Percentiles rank a stretch among this genome's conserved stretches.
Evolutionary conservation across 177 flowering plant species (phyloP).

Genomic region (Vitis hybrid): DNA sequence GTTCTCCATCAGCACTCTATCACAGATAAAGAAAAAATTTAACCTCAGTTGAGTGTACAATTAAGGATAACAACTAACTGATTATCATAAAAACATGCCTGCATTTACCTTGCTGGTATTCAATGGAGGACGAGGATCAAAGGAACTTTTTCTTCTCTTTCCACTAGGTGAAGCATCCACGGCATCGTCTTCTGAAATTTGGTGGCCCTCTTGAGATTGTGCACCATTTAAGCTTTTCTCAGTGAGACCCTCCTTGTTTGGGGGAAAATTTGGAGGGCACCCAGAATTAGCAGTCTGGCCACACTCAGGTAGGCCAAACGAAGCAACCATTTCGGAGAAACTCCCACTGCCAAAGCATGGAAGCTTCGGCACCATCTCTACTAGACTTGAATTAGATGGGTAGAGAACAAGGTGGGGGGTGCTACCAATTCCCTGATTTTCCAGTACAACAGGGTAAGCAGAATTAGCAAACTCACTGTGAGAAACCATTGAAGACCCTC

Average conservation of each 20-base stretch:
- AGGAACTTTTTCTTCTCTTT: constrained; percentile 61
- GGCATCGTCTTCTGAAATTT: constrained; percentile 33
- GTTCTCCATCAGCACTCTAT: constrained; percentile 48
- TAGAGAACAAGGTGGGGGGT: constrained; percentile 44
- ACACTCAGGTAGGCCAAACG: constrained; percentile 44
- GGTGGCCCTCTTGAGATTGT: constrained; percentile 35
- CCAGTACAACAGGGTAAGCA: constrained; percentile 35
- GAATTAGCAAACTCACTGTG: constrained; percentile 41
- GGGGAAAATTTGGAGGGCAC: constrained; percentile 30
- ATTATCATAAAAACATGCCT: not conserved
- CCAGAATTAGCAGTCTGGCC: constrained; percentile 28
- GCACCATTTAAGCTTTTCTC: constrained; percentile 27
- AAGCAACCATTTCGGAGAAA: constrained; percentile 58
- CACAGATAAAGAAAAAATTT: constrained; percentile 17
- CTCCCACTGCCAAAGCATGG: constrained; percentile 56
- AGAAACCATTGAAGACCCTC: constrained; percentile 48
- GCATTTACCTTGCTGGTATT: constrained; percentile 46
- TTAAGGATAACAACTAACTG: not conserved
- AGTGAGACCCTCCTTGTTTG: constrained; percentile 26
- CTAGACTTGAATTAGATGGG: constrained; percentile 43
- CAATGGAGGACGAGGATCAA: constrained; percentile 38
- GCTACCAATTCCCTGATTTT: constrained; percentile 41
- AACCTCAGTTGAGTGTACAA: not conserved
- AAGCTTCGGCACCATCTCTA: constrained; percentile 49
- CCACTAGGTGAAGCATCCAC: constrained; percentile 40